Evolutionary conservation across 176 grass and related monocot genomes (phyloP), one percentile per base, ranked within the genome.

Genomic region (Triticum dicoccoides): DNA sequence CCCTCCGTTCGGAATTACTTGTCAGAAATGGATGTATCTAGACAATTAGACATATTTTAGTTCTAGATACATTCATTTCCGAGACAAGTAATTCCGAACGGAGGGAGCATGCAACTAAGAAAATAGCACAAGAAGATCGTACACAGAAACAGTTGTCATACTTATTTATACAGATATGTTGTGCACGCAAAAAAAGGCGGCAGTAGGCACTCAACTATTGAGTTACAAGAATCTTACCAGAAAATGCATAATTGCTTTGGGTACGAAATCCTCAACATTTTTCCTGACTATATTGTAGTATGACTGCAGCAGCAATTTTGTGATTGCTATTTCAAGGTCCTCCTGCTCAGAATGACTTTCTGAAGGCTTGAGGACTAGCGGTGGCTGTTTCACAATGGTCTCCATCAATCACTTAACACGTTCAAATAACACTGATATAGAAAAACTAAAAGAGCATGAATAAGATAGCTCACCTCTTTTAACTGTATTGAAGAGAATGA

Each of bases 261-360:
- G 97, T 27, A 99, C 87, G 4, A 93, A 89, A 76, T 96, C 97
- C 89, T 99, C 97, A 9, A 99, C 81, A 91, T 91, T 99, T 88
- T 99, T 99, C 80, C 94, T 92, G 20, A 96, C 97, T 77, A 99
- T 99, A 89, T 99, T 91, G 88, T 96, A 99, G 85, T 99, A 99
- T 52, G 97, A 99, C 85, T 96, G 96, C 87, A 99, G 87, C 81
- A 99, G 87, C 80, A 99, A 85, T 81, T 99, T 99, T 87, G 97
- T 99, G 20, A 99, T 96, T 58, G 97, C 75, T 82, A 99, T 96
- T 89, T 99, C 97, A 82, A 99, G 89, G 37, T 88, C 87, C 89
- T 99, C 97, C 88, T 93, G 97, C 85, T 99, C 97, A 24, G 97
- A 96, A 58, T 96, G 97, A 73, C 87, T 86, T 64, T 99, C 97